Evolutionary conservation across 805 yeast genomes (phyloP).

Genomic region (Suhomyces faveliae): DNA sequence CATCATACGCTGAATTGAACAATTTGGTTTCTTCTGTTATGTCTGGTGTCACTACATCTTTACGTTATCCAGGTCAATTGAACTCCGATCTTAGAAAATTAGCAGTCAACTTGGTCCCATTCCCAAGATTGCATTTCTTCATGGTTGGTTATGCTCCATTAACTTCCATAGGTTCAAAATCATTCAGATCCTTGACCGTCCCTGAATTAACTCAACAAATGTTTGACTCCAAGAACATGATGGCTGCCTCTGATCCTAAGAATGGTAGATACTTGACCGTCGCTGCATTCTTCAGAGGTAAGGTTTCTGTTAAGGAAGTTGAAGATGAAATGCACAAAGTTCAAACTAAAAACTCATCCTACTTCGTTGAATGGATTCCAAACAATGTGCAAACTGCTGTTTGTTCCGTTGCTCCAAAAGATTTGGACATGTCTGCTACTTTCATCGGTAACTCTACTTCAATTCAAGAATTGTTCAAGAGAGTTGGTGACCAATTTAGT

Average conservation of each 20-base stretch:
- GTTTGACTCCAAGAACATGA: slow-evolving; percentile 90
- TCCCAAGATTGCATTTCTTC: slow-evolving; percentile 93
- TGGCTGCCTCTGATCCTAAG: slow-evolving; percentile 93
- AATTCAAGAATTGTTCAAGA: slow-evolving; percentile 84
- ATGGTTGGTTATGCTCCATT: slow-evolving; percentile 95
- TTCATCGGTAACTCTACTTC: slow-evolving; percentile 93
- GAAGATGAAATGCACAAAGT: slow-evolving; percentile 90
- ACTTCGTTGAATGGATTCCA: slow-evolving; percentile 96
- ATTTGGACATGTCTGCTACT: slow-evolving; percentile 85
- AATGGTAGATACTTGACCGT: slow-evolving; percentile 90
- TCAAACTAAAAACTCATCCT: slow-evolving; percentile 75
- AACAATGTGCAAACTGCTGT: slow-evolving; percentile 92
- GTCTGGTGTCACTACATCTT: slow-evolving; percentile 93
- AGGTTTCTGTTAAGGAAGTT: slow-evolving; percentile 87
- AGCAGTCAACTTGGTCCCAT: slow-evolving; percentile 92
- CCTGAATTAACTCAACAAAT: slow-evolving; percentile 92
- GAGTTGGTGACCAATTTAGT: slow-evolving; percentile 85
- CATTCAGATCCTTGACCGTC: slow-evolving; percentile 80
- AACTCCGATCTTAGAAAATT: slow-evolving; percentile 89
- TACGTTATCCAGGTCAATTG: slow-evolving; percentile 93
- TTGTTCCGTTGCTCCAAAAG: slow-evolving; percentile 87
- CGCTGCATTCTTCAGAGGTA: slow-evolving; percentile 93
- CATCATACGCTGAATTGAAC: slow-evolving; percentile 77
- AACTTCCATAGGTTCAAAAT: slow-evolving; percentile 74
- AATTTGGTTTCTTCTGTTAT: slow-evolving; percentile 83